Conservation (phyloP, 331 rosid genomes). For the Malus hybrid region DNA sequence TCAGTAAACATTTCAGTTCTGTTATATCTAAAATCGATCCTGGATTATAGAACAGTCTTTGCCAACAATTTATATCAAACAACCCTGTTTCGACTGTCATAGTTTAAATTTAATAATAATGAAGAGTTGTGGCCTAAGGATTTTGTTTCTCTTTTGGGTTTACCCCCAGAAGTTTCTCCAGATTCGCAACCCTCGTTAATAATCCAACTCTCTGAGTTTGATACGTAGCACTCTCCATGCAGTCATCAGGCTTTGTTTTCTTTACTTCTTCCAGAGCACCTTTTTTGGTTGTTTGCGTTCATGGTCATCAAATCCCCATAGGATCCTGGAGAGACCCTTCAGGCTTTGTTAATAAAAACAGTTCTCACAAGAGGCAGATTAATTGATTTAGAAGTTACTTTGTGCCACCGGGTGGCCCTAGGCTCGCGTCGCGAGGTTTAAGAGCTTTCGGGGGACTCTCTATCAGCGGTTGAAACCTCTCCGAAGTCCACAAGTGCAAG, state of each 20-base stretch:
- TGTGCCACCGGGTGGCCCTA: conserved; percentile 25
- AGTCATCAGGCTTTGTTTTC: not conserved
- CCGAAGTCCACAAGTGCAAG: conserved; percentile 50
- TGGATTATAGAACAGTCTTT: not conserved
- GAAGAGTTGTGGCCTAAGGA: not conserved
- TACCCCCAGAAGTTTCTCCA: not conserved
- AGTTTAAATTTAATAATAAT: too few species aligned
- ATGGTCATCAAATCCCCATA: too few species aligned
- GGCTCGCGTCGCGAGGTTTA: conserved; percentile 9
- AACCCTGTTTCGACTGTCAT: too few species aligned
- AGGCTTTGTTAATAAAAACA: not conserved
- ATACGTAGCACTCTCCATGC: not conserved
- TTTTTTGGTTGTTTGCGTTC: too few species aligned
- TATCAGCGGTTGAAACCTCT: conserved; percentile 25
- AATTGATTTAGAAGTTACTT: not conserved
- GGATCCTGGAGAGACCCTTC: not conserved
- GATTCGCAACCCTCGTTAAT: not conserved
- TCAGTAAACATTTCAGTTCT: not conserved
- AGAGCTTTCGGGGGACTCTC: not conserved
- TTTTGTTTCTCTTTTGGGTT: not conserved
- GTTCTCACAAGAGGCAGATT: not conserved
- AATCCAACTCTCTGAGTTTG: not conserved
- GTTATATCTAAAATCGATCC: not conserved
- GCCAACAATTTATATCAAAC: not conserved
- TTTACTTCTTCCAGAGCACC: too few species aligned